Conservation (phyloP, 2,329 filamentous ascomycete species). For the Xylaria multiplex region DNA sequence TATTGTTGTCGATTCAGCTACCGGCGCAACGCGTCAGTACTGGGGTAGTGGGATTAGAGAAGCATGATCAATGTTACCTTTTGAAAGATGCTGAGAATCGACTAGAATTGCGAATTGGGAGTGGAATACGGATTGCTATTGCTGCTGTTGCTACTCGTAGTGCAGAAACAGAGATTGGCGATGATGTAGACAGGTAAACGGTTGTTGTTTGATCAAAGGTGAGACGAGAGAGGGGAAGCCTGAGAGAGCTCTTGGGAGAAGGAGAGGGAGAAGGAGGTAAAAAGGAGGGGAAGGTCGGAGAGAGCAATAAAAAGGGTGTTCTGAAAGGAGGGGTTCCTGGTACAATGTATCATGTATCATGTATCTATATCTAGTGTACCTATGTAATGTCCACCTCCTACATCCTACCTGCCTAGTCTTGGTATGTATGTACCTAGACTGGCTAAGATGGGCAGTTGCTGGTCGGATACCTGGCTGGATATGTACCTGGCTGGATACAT, state of each 20-base stretch:
- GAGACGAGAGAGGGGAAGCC: constrained; percentile 40
- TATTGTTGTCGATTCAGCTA: constrained; percentile 22
- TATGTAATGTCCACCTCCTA: constrained; percentile 1
- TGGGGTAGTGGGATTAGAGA: neutral
- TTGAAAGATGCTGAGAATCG: constrained; percentile 31
- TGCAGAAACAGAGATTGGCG: constrained; percentile 46
- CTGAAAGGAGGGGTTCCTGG: constrained; percentile 37
- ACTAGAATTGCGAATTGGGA: constrained; percentile 18
- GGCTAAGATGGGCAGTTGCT: constrained; percentile 28
- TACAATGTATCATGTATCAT: constrained; percentile 1
- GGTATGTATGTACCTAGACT: neutral
- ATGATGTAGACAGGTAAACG: constrained; percentile 27
- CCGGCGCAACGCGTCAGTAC: constrained; percentile 9
- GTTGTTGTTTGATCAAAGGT: constrained; percentile 34
- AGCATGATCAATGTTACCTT: constrained; percentile 31
- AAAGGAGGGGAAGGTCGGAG: constrained; percentile 36
- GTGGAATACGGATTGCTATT: constrained; percentile 23
- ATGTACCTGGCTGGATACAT: neutral
- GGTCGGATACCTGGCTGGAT: neutral
- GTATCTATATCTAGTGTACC: neutral
- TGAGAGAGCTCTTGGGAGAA: constrained; percentile 30
- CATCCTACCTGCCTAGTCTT: too few species aligned
- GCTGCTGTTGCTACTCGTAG: constrained; percentile 17
- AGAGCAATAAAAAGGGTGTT: constrained; percentile 39
- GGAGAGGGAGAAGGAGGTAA: constrained; percentile 36